Percentiles rank a stretch among this genome's conserved stretches.
phyloP scores from a whole-genome alignment of 768 basidiomycete genomes.

The Cyclocybe cylindracea region DNA sequence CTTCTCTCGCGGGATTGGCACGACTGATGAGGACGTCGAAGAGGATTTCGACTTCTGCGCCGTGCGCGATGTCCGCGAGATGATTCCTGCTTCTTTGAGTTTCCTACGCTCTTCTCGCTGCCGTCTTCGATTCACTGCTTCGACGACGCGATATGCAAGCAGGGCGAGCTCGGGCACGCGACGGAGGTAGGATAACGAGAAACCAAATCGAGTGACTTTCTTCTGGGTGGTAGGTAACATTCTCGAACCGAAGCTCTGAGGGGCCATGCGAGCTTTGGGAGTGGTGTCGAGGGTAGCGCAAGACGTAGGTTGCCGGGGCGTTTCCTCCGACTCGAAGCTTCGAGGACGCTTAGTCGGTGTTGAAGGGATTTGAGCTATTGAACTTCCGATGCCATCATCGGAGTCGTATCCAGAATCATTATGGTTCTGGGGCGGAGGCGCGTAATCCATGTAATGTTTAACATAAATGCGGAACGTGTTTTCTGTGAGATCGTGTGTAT shows the following conservation, averaged over 20 bases:
- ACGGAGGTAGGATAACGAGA: slow-evolving; percentile 73
- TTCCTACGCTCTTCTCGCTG: slow-evolving; percentile 48
- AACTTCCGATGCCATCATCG: slow-evolving; percentile 7
- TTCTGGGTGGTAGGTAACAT: background rate
- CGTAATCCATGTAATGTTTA: slow-evolving; percentile 78
- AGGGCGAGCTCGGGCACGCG: slow-evolving; percentile 73
- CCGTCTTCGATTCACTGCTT: slow-evolving; percentile 59
- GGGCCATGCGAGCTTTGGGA: slow-evolving; percentile 10
- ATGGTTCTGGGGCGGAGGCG: slow-evolving; percentile 20
- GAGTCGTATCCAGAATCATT: slow-evolving; percentile 16
- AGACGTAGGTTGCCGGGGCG: slow-evolving; percentile 5
- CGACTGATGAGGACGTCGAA: background rate
- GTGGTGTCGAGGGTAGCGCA: slow-evolving; percentile 3
- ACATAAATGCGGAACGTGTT: slow-evolving; percentile 77
- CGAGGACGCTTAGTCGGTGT: slow-evolving; percentile 38
- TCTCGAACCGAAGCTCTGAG: slow-evolving; percentile 1
- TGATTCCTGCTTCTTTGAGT: slow-evolving; percentile 29
- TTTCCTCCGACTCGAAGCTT: slow-evolving; percentile 5
- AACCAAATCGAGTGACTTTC: slow-evolving; percentile 39
- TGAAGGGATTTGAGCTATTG: slow-evolving; percentile 16
- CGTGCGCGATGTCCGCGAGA: slow-evolving; percentile 10
- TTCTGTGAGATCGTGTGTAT: slow-evolving; percentile 63
- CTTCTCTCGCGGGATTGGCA: slow-evolving; percentile 20
- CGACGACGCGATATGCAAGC: slow-evolving; percentile 65
- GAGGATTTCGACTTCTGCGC: slow-evolving; percentile 3